Conservation (phyloP, 257 asterid species). For the Solanum chilense region DNA sequence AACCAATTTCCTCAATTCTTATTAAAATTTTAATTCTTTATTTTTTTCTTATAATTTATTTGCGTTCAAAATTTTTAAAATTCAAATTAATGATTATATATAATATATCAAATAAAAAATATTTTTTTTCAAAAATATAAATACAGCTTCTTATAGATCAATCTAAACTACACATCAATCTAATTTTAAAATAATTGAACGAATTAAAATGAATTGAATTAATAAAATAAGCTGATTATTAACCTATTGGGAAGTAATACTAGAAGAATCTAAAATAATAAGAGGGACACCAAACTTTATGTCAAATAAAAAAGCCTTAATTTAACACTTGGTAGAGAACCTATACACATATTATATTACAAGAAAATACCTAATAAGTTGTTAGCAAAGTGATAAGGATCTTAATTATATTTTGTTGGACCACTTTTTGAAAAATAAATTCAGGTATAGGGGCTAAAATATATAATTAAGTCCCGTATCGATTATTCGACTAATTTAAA, state of each 20-base stretch:
- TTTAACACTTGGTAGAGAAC: not conserved
- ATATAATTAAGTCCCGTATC: not conserved
- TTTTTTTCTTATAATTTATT: not conserved
- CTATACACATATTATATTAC: not conserved
- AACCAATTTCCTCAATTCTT: not conserved
- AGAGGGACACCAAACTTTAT: not conserved
- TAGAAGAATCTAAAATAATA: not conserved
- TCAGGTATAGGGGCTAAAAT: not conserved
- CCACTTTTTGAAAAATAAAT: not conserved
- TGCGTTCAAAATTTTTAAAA: no score
- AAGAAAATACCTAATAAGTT: not conserved
- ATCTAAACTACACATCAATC: not conserved
- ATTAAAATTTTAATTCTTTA: no score
- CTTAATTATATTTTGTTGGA: not conserved
- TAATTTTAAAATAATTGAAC: not conserved
- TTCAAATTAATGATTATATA: no score
- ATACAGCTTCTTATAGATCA: not conserved
- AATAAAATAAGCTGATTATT: no score
- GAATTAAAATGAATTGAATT: not conserved
- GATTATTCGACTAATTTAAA: not conserved
- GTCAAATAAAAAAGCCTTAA: not conserved
- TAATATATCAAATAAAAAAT: no score
- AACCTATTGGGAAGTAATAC: not conserved
- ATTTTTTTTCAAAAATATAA: not conserved
- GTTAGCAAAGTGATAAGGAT: not conserved